A percentile compares a stretch with the other conserved stretches of the same genome.
Evolutionary conservation across 345 rosid genomes (phyloP).

Genomic region (Jatropha curcas): DNA sequence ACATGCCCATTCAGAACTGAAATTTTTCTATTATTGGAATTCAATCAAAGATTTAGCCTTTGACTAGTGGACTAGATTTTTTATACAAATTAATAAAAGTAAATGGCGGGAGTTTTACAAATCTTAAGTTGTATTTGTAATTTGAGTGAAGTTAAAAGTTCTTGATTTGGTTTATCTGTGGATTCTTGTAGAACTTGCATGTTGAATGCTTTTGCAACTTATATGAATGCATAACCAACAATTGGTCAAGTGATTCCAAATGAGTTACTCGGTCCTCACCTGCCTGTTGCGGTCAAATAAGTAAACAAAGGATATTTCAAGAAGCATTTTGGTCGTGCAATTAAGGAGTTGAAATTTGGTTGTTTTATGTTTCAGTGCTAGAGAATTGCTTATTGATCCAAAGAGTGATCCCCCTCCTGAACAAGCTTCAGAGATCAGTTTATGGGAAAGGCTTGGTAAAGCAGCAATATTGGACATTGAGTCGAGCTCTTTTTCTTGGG

Average conservation of each 20-base stretch:
- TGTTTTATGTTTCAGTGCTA: conserved; percentile 74
- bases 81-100: not conserved
- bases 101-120: not conserved
- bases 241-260: not conserved
- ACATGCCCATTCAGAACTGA: not conserved
- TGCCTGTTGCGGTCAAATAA: not conserved
- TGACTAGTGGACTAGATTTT: not conserved
- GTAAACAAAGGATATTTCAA: not conserved
- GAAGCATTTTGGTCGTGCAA: not conserved
- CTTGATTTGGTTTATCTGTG: not conserved
- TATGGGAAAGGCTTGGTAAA: conserved; percentile 96
- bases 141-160: not conserved
- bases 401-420: conserved; percentile 45
- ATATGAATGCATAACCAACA: conserved; percentile 4
- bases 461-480: conserved; percentile 71
- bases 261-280: not conserved
- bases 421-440: conserved; percentile 56
- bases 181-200: not conserved
- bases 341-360: not conserved
- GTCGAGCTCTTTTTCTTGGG: conserved; percentile 75
- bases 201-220: not conserved
- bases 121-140: not conserved
- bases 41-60: not conserved
- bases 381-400: conserved; percentile 50
- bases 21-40: not conserved